Evolutionary conservation across 2,329 filamentous ascomycete genomes (phyloP), one percentile per base, ranked within the genome.

Genomic region (Talaromyces rugulosus): DNA sequence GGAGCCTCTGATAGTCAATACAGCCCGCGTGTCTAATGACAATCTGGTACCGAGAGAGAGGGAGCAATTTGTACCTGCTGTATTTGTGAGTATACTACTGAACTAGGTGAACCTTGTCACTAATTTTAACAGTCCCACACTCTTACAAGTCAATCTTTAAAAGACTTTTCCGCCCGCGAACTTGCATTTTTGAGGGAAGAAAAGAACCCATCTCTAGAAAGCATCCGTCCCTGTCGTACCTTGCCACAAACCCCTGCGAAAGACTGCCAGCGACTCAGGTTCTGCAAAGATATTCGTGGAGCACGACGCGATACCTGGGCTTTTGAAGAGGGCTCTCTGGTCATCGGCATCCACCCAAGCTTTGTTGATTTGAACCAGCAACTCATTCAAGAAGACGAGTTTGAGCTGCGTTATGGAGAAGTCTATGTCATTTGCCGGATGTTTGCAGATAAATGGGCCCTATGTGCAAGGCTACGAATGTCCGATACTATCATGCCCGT

Each of bases 381-480:
- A 7, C 59, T 67, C 36, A 63, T 57, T 33, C 51, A 52, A 3
- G 8, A 58, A 3, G 73, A 75, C 50, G 67, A 71, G 59, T 74
- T 73, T 60, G 64, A 70, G 12, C 62, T 74, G 9, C 51, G 63
- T 3, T 59, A 62, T 55, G 72, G 73, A 7, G 70, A 73, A 34
- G 57, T 74, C 0, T 74, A 70, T 52, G 63, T 74, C 30, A 64
- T 75, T 42, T 71, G 70, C 51, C 67, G 64, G 3, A 61, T 75
- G 54, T 75, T 72, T 63, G 68, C 70, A 12, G 72, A 75, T 55
- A 56, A 74, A 33, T 75, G 73, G 73, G 72, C 72, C 53, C 68
- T 72, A 4, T 75, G 72, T 62, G 63, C 66, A 18, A 71, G 69
- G 28, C 56, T 70, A 12, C 70, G 69, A 16, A 66, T 70, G 7